phyloP scores from a whole-genome alignment of 495 filamentous ascomycete species.

The Hypoxylon subgilvum region DNA sequence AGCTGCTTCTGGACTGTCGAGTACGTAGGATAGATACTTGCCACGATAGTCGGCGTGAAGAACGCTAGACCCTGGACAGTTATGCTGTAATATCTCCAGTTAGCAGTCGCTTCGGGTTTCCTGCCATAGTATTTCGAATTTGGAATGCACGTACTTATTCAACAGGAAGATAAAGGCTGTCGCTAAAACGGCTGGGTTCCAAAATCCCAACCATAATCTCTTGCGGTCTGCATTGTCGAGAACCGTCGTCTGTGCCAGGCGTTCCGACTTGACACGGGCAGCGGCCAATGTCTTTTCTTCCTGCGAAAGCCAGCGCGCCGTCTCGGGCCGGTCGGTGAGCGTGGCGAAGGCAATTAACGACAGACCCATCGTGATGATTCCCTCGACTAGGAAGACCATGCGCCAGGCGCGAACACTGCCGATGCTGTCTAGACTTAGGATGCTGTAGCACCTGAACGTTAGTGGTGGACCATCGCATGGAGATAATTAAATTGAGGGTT shows the following conservation, averaged over 20 bases:
- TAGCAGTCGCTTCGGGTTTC: constrained; percentile 42
- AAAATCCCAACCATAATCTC: constrained; percentile 65
- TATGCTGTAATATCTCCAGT: constrained; percentile 65
- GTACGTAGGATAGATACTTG: constrained; percentile 67
- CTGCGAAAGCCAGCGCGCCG: constrained; percentile 62
- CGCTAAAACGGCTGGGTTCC: constrained; percentile 67
- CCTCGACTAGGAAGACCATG: constrained; percentile 73
- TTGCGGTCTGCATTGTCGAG: constrained; percentile 67
- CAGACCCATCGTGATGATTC: constrained; percentile 63
- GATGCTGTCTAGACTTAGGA: constrained; percentile 58
- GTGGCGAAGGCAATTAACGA: constrained; percentile 60
- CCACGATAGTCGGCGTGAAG: constrained; percentile 74
- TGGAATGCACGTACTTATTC: constrained; percentile 58
- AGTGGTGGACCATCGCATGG: too few species aligned
- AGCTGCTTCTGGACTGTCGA: constrained; percentile 66
- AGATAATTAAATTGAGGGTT: too few species aligned
- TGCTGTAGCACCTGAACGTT: constrained; percentile 30
- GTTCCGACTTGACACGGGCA: constrained; percentile 67
- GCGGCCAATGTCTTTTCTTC: constrained; percentile 62
- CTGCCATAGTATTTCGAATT: too few species aligned
- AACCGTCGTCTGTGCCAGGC: constrained; percentile 66
- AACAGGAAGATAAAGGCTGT: constrained; percentile 73
- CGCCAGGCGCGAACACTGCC: constrained; percentile 62
- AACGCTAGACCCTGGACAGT: constrained; percentile 78
- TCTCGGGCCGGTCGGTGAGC: constrained; percentile 66